Base-by-base conservation (phyloP, 495 filamentous ascomycete species). In the Talaromyces ruber region DNA sequence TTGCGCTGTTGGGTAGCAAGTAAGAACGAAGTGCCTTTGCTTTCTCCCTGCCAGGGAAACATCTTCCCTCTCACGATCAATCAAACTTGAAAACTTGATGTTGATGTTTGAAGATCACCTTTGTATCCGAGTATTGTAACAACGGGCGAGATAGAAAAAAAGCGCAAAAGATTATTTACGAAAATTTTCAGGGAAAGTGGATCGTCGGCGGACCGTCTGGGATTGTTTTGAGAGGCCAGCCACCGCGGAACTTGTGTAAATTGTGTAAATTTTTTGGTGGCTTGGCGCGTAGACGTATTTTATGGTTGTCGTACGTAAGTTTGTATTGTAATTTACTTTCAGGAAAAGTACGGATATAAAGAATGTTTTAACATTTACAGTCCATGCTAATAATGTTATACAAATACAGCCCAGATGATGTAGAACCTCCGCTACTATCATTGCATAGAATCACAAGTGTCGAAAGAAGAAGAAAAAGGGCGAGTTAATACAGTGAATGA, bases 401-500 rank as follows among this genome's bases (percentile, higher is more conserved):
- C 55, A 58, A 39, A 22, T 59, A 39, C 37, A 59, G 34, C 34
- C 34, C 14, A 39, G 34, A 18, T 43, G 22, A 37, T 47, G 12
- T 53, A 21, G 21, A 53, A 28, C 25, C 24, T 25, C 12, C 50
- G 9, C 50, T 34, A 29, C 22, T 34, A 57, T 57, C 54, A 57
- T 30, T 57, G 34, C 54, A 34, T 22, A 57, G 24, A 53, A 53
- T 28, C 64, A 58, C 26, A 64, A 37, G 55, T 34, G 25, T n/a
- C n/a, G n/a, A n/a, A n/a, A n/a, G n/a, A 57, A 55, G 34, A 26
- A 61, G 29, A 61, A 63, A 60, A 67, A 70, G 65, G 60, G 70
- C 72, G 73, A 74, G 66, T 78, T 37, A 76, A 77, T 76, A 79
- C 75, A 75, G 63, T 60, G 65, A 68, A 65, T 50, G 65, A 61